Evolutionary conservation across 1,284 basidiomycete genomes (phyloP).

Genomic region (Taiwanofungus camphoratus): DNA sequence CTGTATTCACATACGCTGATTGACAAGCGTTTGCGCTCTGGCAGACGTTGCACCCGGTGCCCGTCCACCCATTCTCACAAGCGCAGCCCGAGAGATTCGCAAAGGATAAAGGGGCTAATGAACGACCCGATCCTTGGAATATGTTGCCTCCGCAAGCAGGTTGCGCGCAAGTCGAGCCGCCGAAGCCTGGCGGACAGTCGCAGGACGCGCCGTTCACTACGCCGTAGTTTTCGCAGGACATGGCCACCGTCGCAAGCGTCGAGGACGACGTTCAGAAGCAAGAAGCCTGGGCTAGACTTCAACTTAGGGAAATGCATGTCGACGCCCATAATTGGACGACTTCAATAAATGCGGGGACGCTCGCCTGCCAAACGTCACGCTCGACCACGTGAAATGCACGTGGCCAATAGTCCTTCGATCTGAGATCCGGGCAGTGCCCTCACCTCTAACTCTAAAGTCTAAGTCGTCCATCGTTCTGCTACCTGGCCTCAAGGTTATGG

Average conservation of each 20-base stretch:
- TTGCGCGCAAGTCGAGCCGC: conserved; percentile 61
- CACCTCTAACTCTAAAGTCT: no score
- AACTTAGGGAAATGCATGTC: no score
- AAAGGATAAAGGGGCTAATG: conserved; percentile 38
- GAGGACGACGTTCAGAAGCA: no score
- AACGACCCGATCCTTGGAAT: conserved; percentile 60
- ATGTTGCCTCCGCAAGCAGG: conserved; percentile 76
- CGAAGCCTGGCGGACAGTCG: conserved; percentile 74
- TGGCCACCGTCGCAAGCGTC: conserved; percentile 3
- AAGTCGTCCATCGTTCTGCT: no score
- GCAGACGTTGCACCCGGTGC: conserved; percentile 76
- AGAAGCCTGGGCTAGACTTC: no score
- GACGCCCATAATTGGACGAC: no score
- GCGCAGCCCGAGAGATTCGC: conserved; percentile 65
- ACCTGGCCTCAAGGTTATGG: no score
- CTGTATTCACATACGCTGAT: conserved; percentile 41
- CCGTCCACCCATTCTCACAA: conserved; percentile 70
- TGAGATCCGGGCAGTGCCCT: no score
- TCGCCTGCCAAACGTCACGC: no score
- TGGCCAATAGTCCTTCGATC: no score
- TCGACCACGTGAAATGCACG: no score
- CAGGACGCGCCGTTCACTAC: conserved; percentile 49
- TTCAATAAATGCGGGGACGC: no score
- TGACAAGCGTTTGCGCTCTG: conserved; percentile 57
- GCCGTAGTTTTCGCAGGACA: conserved; percentile 66